Percentiles rank a stretch among this genome's conserved stretches.
Conservation (phyloP, 2,329 filamentous ascomycete species). For the Cytospora piceicola region DNA sequence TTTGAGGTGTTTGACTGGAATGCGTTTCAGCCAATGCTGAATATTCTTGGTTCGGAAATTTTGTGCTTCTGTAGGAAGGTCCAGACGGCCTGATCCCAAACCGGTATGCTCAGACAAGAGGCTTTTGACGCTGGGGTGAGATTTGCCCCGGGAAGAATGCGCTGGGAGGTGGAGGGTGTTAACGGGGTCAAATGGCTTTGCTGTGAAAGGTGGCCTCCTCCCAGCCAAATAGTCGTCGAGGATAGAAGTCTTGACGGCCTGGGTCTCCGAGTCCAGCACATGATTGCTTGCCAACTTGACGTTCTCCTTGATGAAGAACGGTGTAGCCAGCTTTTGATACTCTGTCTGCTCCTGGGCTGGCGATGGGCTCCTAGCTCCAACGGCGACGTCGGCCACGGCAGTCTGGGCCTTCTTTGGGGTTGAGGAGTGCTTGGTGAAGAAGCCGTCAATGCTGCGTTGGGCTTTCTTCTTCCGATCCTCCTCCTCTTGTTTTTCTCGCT, state of each 20-base stretch:
- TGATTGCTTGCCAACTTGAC: slow-evolving; percentile 69
- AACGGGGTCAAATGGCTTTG: slow-evolving; percentile 49
- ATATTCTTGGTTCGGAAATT: slow-evolving; percentile 44
- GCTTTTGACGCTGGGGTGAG: slow-evolving; percentile 59
- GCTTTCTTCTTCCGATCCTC: slow-evolving; percentile 54
- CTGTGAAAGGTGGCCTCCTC: slow-evolving; percentile 49
- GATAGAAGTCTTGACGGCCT: slow-evolving; percentile 52
- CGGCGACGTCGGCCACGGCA: slow-evolving; percentile 31
- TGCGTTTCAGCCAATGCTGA: slow-evolving; percentile 48
- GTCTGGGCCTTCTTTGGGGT: slow-evolving; percentile 46
- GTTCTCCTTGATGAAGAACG: slow-evolving; percentile 78
- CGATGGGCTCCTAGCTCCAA: slow-evolving; percentile 28
- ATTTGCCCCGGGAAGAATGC: slow-evolving; percentile 50
- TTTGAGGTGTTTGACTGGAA: slow-evolving; percentile 66
- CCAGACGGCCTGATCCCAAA: slow-evolving; percentile 38
- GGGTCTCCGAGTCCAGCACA: slow-evolving; percentile 63
- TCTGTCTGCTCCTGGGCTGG: slow-evolving; percentile 43
- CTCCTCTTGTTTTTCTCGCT: slow-evolving; percentile 49
- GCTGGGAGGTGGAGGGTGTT: slow-evolving; percentile 51
- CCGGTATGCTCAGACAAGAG: slow-evolving; percentile 62
- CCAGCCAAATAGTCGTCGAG: slow-evolving; percentile 58
- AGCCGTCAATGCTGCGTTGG: slow-evolving; percentile 51
- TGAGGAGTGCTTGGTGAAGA: slow-evolving; percentile 47
- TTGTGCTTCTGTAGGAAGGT: slow-evolving; percentile 47
- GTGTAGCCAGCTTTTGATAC: slow-evolving; percentile 74